Evolutionary conservation across 345 rosid genomes (phyloP).

Genomic region (Eucalyptus cladocalyx): DNA sequence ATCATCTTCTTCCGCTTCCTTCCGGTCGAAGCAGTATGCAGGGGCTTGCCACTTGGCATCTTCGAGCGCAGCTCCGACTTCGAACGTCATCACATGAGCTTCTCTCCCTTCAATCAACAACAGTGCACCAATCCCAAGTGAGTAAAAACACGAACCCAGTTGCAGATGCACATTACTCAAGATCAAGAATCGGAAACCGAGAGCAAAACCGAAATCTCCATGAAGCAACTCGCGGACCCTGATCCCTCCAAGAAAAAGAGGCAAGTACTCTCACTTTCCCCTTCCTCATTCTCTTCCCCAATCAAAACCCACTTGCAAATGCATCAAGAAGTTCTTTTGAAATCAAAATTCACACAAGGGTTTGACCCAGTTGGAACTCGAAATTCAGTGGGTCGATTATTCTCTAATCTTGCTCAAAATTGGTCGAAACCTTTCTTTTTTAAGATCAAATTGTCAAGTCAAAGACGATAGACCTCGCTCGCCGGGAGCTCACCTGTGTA

Average conservation of each 20-base stretch:
- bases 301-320: not conserved
- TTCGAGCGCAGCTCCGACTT: constrained; percentile 49
- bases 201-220: not conserved
- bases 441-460: not conserved
- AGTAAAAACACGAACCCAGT: not conserved
- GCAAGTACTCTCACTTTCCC: not conserved
- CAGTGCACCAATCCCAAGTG: not conserved
- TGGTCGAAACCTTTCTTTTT: not conserved
- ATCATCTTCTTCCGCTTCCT: not conserved
- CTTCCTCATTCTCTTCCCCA: not conserved
- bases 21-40: constrained; percentile 28
- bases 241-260: not conserved
- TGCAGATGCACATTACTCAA: not conserved
- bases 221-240: not conserved
- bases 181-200: not conserved
- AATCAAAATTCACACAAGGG: not conserved
- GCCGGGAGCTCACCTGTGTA: constrained; percentile 23
- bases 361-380: not conserved
- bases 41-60: constrained; percentile 63
- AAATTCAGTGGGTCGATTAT: not conserved
- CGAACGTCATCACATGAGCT: constrained; percentile 55
- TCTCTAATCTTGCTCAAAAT: not conserved
- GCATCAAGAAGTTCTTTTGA: not conserved
- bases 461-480: not conserved
- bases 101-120: constrained; percentile 22